Evolutionary conservation across 306 rosid species (phyloP).

Genomic region (Vigna unguiculata): DNA sequence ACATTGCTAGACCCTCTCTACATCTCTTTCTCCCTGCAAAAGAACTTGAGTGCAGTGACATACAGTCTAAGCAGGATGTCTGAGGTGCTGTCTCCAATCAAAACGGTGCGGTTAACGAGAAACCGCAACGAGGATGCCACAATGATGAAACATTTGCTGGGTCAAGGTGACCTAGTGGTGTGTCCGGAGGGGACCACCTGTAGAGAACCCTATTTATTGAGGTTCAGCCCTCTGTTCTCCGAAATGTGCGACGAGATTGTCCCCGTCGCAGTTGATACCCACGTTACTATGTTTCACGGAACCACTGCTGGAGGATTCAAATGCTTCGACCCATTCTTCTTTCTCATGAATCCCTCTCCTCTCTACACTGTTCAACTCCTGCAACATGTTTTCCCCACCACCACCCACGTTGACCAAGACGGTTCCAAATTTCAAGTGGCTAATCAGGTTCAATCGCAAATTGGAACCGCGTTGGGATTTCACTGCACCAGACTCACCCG

Average conservation of each 20-base stretch:
- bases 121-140: slow-evolving; percentile 58
- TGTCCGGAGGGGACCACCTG: slow-evolving; percentile 97
- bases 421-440: slow-evolving; percentile 63
- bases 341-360: slow-evolving; percentile 74
- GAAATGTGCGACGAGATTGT: slow-evolving; percentile 62
- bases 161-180: slow-evolving; percentile 69
- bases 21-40: slow-evolving; percentile 53
- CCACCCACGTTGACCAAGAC: neutral
- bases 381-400: slow-evolving; percentile 28
- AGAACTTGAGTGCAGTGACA: slow-evolving; percentile 61
- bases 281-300: slow-evolving; percentile 83
- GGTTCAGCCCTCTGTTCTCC: slow-evolving; percentile 83
- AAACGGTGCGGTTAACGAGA: slow-evolving; percentile 71
- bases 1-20: slow-evolving; percentile 75
- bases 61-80: slow-evolving; percentile 87
- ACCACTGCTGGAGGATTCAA: slow-evolving; percentile 88
- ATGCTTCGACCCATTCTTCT: slow-evolving; percentile 80
- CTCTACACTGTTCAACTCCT: slow-evolving; percentile 57
- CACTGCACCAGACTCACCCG: slow-evolving; percentile 74
- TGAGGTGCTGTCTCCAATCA: slow-evolving; percentile 74
- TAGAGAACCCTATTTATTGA: slow-evolving; percentile 77
- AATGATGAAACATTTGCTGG: slow-evolving; percentile 56
- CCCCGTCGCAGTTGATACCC: slow-evolving; percentile 68
- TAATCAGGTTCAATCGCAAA: slow-evolving; percentile 60
- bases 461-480: slow-evolving; percentile 64